A percentile compares a stretch with the other conserved stretches of the same genome.
Evolutionary conservation across 192 early-diverging fungal species (phyloP).

Genomic region (Backusella macrospora): DNA sequence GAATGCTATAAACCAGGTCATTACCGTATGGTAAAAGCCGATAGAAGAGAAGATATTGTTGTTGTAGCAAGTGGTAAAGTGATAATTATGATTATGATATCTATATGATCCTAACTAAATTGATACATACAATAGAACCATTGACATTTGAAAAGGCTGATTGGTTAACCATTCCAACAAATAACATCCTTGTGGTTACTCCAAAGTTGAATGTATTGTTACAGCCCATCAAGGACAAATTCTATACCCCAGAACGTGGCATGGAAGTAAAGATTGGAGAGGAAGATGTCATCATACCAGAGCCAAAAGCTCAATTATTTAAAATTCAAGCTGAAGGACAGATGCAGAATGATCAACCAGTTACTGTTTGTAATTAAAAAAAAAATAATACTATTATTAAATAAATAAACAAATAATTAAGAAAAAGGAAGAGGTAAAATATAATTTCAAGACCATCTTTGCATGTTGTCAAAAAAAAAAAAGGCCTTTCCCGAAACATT

Average conservation of each 20-base stretch:
- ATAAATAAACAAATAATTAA: constrained; percentile 10
- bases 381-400: neutral
- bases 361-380: constrained; percentile 11
- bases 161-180: constrained; percentile 80
- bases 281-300: constrained; percentile 30
- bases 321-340: constrained; percentile 26
- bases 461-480: neutral
- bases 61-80: constrained; percentile 63
- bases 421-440: neutral
- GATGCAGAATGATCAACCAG: constrained; percentile 16
- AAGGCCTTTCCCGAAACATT: constrained; percentile 1
- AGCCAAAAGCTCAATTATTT: constrained; percentile 27
- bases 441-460: neutral
- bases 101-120: neutral
- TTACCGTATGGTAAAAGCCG: constrained; percentile 73
- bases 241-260: constrained; percentile 50
- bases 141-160: constrained; percentile 80
- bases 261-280: constrained; percentile 28
- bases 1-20: constrained; percentile 63
- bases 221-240: constrained; percentile 75
- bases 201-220: constrained; percentile 75
- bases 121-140: constrained; percentile 54
- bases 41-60: constrained; percentile 80
- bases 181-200: constrained; percentile 75
- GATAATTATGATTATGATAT: neutral